Base-by-base conservation (phyloP, 1,139 yeast genomes). In the Yamadazyma trypodendri region DNA sequence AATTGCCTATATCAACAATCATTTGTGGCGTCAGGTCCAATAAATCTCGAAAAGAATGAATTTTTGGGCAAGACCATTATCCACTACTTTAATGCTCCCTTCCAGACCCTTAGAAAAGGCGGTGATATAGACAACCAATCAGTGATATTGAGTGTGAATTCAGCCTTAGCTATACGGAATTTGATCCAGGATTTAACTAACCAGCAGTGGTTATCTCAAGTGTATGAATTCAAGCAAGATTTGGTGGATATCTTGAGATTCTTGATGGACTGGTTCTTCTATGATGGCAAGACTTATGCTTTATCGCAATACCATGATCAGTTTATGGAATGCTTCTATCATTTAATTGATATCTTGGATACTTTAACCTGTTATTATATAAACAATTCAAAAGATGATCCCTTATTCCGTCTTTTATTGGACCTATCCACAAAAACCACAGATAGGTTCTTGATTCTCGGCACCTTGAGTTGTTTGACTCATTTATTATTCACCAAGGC, bases 281-380 rank as follows among this genome's bases (percentile, higher is more conserved):
- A 43, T 12, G 39, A 43, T 1, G 54, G 52, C 27, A 49, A 36
- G 37, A 44, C 39, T 13, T 46, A 46, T 30, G 43, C 46, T n/a
- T 52, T 67, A 42, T 39, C 42, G n/a, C 45, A 51, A 34, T 61
- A 50, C 44, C 60, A 65, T 27, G 61, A 61, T 58, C 77, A 73
- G 42, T 67, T 69, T 47, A 55, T 54, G 35, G 98, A 92, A 58
- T 66, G 84, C 33, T 68, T 83, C 37, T 77, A 74, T 42, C 88
- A 85, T 56, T 67, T 82, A 20, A 62, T 89, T 38, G 98, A 92
- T 57, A 75, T 90, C 30, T 75, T 87, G 38, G 98, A 92, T 56
- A 82, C 92, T 2, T 76, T 89, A 33, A 81, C 92, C 6, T 84
- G 96, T 36, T 87, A 86, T 58, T 73, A 86, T 49, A 81, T 88